A percentile compares a stretch with the other conserved stretches of the same genome.
phyloP scores from a whole-genome alignment of 768 basidiomycete genomes.

The Amanita inopinata region DNA sequence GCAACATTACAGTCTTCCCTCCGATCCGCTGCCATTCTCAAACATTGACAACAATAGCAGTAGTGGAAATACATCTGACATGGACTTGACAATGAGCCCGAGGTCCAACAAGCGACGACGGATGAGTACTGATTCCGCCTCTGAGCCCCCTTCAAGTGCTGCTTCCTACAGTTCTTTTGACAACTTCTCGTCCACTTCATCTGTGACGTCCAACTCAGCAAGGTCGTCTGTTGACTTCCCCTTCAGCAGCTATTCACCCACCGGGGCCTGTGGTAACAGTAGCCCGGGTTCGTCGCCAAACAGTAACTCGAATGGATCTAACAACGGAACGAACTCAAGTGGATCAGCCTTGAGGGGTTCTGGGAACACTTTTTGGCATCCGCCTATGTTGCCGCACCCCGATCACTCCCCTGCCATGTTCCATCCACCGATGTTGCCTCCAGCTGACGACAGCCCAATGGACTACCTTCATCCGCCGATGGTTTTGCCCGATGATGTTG shows the following conservation, averaged over 20 bases:
- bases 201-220: slow-evolving; percentile 45
- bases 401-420: slow-evolving; percentile 46
- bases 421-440: slow-evolving; percentile 64
- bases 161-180: slow-evolving; percentile 58
- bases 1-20: slow-evolving; percentile 36
- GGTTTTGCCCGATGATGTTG: slow-evolving; percentile 57
- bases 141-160: slow-evolving; percentile 51
- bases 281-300: slow-evolving; percentile 7
- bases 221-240: slow-evolving; percentile 62
- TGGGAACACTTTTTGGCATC: slow-evolving; percentile 69
- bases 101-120: slow-evolving; percentile 58
- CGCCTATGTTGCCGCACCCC: slow-evolving; percentile 54
- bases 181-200: slow-evolving; percentile 49
- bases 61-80: slow-evolving; percentile 30
- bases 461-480: slow-evolving; percentile 62
- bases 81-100: slow-evolving; percentile 31
- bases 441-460: slow-evolving; percentile 53
- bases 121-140: slow-evolving; percentile 53
- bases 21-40: slow-evolving; percentile 47
- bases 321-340: neutral
- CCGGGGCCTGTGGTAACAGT: slow-evolving; percentile 14
- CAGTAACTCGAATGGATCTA: slow-evolving; percentile 4
- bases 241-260: slow-evolving; percentile 42
- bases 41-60: slow-evolving; percentile 10
- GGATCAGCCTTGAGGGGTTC: slow-evolving; percentile 47